A percentile compares a stretch with the other conserved stretches of the same genome.
Evolutionary conservation across 129 eudicot genomes (phyloP).

Genomic region (Artemisia argyi): DNA sequence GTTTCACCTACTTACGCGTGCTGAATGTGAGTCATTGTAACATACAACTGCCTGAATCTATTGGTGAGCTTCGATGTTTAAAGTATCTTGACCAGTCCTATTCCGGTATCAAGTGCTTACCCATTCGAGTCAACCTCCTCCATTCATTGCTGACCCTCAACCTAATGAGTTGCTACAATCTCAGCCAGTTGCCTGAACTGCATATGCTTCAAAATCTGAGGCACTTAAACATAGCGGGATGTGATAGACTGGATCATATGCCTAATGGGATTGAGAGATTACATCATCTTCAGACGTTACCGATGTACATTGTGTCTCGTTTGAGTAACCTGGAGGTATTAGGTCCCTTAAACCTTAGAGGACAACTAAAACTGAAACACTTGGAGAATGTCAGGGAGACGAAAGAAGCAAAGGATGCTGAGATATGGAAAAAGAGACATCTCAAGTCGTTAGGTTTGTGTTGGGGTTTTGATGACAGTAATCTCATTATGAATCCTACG

Average conservation of each 20-base stretch:
- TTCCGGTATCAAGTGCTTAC: slow-evolving; percentile 27
- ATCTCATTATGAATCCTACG: slow-evolving; percentile 30
- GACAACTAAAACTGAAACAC: slow-evolving; percentile 33
- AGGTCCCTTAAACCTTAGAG: slow-evolving; percentile 31
- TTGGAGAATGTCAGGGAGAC: slow-evolving; percentile 19
- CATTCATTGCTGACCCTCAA: slow-evolving; percentile 27
- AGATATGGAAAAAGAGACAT: slow-evolving; percentile 26
- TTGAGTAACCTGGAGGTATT: slow-evolving; percentile 16
- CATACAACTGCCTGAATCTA: slow-evolving; percentile 24
- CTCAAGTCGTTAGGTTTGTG: slow-evolving; percentile 26
- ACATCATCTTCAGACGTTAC: slow-evolving; percentile 27
- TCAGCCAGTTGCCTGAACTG: slow-evolving; percentile 29
- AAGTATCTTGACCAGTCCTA: slow-evolving; percentile 38
- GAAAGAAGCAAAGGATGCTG: slow-evolving; percentile 24
- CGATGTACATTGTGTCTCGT: slow-evolving; percentile 28
- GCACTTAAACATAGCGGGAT: slow-evolving; percentile 33
- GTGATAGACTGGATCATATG: slow-evolving; percentile 22
- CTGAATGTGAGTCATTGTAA: slow-evolving; percentile 32
- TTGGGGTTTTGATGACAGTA: slow-evolving; percentile 22
- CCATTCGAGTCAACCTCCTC: slow-evolving; percentile 19
- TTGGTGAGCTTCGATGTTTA: slow-evolving; percentile 27
- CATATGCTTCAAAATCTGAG: slow-evolving; percentile 21
- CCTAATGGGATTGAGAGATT: slow-evolving; percentile 19
- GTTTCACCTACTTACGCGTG: slow-evolving; percentile 27
- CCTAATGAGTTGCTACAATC: slow-evolving; percentile 32